Percentiles rank a stretch among this genome's conserved stretches.
phyloP scores from a whole-genome alignment of 2,329 filamentous ascomycete genomes.

The Fusarium sambucinum region DNA sequence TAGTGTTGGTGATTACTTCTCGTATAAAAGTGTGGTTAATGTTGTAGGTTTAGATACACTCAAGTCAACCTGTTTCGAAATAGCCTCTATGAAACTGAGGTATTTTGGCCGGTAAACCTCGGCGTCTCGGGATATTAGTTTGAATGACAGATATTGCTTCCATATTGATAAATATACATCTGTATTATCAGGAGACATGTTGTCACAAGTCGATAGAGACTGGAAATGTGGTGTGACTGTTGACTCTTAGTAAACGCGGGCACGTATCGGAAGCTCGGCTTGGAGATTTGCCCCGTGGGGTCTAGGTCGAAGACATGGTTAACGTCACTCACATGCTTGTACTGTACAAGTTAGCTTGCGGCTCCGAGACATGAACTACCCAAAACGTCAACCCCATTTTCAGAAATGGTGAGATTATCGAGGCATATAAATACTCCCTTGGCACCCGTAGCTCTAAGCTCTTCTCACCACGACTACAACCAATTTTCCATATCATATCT shows the following conservation, averaged over 20 bases:
- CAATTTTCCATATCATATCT: neutral
- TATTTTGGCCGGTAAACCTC: neutral
- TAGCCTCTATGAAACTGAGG: rapidly evolving
- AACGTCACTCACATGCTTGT: conserved; percentile 14
- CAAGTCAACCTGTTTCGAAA: neutral
- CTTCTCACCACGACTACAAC: neutral
- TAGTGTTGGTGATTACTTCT: too few relatives aligned
- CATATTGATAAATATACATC: neutral
- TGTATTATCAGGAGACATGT: conserved; percentile 14
- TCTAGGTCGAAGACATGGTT: neutral
- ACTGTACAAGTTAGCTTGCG: conserved; percentile 3
- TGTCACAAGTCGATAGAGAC: conserved; percentile 1
- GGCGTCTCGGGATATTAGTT: neutral
- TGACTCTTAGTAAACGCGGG: conserved; percentile 19
- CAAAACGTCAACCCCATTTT: neutral
- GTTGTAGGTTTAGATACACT: neutral
- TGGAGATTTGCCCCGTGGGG: conserved; percentile 25
- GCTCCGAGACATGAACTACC: conserved; percentile 12
- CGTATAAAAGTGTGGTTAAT: neutral
- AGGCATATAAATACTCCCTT: conserved; percentile 11
- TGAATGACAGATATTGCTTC: neutral
- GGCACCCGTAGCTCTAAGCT: neutral
- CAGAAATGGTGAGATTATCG: conserved; percentile 7
- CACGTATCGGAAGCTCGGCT: conserved; percentile 32
- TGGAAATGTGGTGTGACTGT: neutral